Percentiles rank a stretch among this genome's conserved stretches.
Evolutionary conservation across 495 filamentous ascomycete genomes (phyloP).

Genomic region (Friedmanniomyces endolithicus): DNA sequence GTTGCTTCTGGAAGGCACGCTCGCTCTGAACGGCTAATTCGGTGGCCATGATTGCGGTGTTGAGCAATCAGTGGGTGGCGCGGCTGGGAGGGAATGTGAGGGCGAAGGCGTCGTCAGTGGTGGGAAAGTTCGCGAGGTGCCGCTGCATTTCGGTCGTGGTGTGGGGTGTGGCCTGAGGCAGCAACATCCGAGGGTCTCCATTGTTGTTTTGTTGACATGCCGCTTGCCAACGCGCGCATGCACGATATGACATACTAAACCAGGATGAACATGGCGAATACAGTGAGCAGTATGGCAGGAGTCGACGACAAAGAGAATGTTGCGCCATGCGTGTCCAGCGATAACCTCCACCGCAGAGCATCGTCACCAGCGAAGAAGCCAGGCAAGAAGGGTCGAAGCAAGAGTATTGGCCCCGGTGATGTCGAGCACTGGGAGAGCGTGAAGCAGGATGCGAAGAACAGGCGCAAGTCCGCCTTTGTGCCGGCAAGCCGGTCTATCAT

Average conservation of each 20-base stretch:
- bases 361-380: constrained; percentile 11
- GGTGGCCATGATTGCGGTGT: constrained; percentile 28
- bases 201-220: constrained; percentile 1
- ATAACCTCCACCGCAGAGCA: constrained; percentile 9
- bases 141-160: background rate
- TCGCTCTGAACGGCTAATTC: constrained; percentile 29
- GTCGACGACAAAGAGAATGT: constrained; percentile 20
- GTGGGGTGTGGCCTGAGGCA: background rate
- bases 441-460: constrained; percentile 55
- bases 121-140: background rate
- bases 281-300: constrained; percentile 9
- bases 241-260: background rate
- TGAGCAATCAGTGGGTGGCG: constrained; percentile 1
- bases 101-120: background rate
- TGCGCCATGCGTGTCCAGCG: constrained; percentile 16
- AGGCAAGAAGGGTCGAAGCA: constrained; percentile 64
- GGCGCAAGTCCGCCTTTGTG: constrained; percentile 52
- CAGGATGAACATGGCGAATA: background rate
- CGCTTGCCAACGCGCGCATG: background rate
- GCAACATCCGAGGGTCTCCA: background rate
- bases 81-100: background rate
- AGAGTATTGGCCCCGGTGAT: constrained; percentile 87
- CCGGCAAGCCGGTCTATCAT: constrained; percentile 66
- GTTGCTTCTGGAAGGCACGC: constrained; percentile 47
- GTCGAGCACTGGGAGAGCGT: constrained; percentile 53